Evolutionary conservation across 805 yeast genomes (phyloP).

Genomic region (Kuraishia piskuri): DNA sequence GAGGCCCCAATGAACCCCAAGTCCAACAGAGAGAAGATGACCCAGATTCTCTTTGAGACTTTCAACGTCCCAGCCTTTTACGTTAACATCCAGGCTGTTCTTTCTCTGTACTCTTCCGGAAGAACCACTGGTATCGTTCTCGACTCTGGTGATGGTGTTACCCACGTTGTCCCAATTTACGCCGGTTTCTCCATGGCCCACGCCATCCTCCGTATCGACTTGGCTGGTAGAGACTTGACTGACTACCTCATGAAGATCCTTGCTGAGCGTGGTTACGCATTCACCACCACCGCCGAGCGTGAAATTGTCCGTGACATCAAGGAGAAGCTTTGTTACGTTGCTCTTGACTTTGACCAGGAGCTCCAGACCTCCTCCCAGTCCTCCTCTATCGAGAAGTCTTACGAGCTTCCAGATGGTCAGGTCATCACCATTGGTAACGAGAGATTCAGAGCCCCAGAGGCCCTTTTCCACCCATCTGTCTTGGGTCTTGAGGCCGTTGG

Average conservation of each 20-base stretch:
- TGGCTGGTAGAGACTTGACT: conserved; percentile 99
- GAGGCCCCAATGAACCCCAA: conserved; percentile 99
- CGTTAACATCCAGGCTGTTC: conserved; percentile 97
- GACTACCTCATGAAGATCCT: conserved; percentile 98
- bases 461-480: conserved; percentile 96
- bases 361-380: conserved; percentile 98
- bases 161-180: conserved; percentile 99
- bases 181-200: conserved; percentile 99
- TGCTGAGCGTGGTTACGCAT: conserved; percentile 97
- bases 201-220: conserved; percentile 96
- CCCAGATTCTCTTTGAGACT: conserved; percentile 98
- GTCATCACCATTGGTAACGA: conserved; percentile 99
- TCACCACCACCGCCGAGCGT: conserved; percentile 99
- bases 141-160: conserved; percentile 99
- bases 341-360: conserved; percentile 98
- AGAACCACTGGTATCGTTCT: conserved; percentile 99
- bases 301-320: conserved; percentile 92
- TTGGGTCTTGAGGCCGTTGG: conserved; percentile 91
- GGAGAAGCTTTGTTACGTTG: conserved; percentile 98
- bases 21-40: conserved; percentile 99
- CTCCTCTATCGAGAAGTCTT: conserved; percentile 95
- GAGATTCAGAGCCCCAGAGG: conserved; percentile 99
- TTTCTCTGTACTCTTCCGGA: conserved; percentile 97
- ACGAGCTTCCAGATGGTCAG: conserved; percentile 99
- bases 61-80: conserved; percentile 99